A percentile compares a stretch with the other conserved stretches of the same genome.
Evolutionary conservation across 179 eudicot genomes (phyloP).

Genomic region (Silene coronaria): DNA sequence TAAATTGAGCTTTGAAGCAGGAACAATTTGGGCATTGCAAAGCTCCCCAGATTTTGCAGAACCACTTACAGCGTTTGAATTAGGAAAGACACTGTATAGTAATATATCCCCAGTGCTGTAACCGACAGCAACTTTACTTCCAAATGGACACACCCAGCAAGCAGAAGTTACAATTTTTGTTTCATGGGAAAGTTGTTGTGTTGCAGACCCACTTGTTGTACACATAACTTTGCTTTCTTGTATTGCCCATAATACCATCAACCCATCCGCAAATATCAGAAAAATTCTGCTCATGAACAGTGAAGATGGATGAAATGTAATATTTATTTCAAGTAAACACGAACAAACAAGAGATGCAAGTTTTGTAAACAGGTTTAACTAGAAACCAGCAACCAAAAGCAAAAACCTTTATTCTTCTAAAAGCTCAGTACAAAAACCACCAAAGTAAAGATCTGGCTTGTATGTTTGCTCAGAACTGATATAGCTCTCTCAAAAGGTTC

Average conservation of each 20-base stretch:
- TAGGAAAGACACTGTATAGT: constrained; percentile 48
- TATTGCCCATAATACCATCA: constrained; percentile 69
- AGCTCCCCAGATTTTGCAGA: constrained; percentile 30
- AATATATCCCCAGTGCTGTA: constrained; percentile 78
- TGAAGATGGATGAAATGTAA: constrained; percentile 11
- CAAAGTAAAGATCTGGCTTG: neutral
- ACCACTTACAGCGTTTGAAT: constrained; percentile 32
- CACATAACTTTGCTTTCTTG: constrained; percentile 63
- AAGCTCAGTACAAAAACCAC: neutral
- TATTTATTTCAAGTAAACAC: constrained; percentile 1
- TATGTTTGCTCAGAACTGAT: neutral
- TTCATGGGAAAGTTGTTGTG: constrained; percentile 47
- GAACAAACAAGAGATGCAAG: constrained; percentile 6
- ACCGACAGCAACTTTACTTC: constrained; percentile 77
- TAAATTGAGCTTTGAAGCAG: constrained; percentile 68
- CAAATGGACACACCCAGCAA: constrained; percentile 82
- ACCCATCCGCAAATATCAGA: constrained; percentile 70
- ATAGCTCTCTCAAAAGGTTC: neutral
- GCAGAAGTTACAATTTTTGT: constrained; percentile 73
- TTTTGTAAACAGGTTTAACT: constrained; percentile 1
- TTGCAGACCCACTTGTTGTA: constrained; percentile 43
- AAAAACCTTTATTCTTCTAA: constrained; percentile 1
- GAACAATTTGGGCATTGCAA: constrained; percentile 38
- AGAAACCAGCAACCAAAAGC: constrained; percentile 5
- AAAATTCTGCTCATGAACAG: constrained; percentile 52